phyloP scores from a whole-genome alignment of 345 rosid species.

The Combretum micranthum region DNA sequence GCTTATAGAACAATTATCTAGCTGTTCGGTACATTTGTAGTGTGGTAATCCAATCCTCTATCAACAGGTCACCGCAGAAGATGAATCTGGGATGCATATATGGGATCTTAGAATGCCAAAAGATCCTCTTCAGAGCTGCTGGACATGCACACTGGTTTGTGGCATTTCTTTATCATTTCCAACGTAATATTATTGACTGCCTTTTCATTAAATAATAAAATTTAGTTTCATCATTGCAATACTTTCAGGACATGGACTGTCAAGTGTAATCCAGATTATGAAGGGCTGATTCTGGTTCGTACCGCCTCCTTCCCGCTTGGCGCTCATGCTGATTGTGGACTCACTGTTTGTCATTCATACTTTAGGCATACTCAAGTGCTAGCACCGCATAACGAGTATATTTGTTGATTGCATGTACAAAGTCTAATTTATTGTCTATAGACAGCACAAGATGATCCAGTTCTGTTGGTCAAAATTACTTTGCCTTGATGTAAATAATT shows the following conservation, averaged over 20 bases:
- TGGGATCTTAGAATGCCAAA: slow-evolving; percentile 79
- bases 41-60: neutral
- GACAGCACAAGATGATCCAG: too few species aligned
- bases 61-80: slow-evolving; percentile 67
- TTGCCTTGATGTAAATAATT: too few species aligned
- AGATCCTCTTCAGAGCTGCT: slow-evolving; percentile 54
- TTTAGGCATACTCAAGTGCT: neutral
- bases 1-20: neutral
- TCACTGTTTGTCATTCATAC: neutral
- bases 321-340: neutral
- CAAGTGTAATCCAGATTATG: slow-evolving; percentile 73
- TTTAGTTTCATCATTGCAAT: slow-evolving; percentile 1
- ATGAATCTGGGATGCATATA: slow-evolving; percentile 64
- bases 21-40: neutral
- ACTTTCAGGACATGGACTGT: slow-evolving; percentile 87
- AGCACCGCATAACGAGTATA: too few species aligned
- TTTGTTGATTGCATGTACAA: too few species aligned
- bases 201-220: neutral
- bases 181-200: slow-evolving; percentile 4
- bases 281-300: slow-evolving; percentile 69
- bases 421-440: too few species aligned
- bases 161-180: slow-evolving; percentile 5
- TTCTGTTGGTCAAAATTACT: too few species aligned
- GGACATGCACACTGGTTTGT: slow-evolving; percentile 83
- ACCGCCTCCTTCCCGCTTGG: slow-evolving; percentile 24